phyloP scores from a whole-genome alignment of 331 rosid species.

The Cucumis variabilis region DNA sequence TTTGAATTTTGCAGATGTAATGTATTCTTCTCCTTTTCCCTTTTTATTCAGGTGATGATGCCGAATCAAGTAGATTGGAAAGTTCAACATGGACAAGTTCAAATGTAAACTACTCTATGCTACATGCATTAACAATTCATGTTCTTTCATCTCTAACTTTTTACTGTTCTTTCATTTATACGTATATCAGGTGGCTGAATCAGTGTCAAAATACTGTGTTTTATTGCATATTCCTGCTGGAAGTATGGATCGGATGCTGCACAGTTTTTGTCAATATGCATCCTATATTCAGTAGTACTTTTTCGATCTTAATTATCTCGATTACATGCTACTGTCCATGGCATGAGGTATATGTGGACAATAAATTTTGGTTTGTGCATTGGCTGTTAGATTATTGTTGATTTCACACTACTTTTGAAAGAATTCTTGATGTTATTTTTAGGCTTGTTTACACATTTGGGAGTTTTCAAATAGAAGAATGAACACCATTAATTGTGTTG shows the following conservation, averaged over 20 bases:
- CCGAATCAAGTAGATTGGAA: slow-evolving; percentile 52
- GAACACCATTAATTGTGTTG: no score
- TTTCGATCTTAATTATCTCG: no score
- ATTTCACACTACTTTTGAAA: no score
- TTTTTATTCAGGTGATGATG: slow-evolving; percentile 50
- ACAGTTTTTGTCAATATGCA: slow-evolving; percentile 63
- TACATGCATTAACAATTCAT: not conserved
- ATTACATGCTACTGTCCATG: not conserved
- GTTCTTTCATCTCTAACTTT: slow-evolving; percentile 10
- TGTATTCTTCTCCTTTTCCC: not conserved
- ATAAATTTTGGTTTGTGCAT: not conserved
- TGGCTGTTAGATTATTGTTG: not conserved
- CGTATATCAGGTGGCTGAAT: slow-evolving; percentile 50
- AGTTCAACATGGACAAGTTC: slow-evolving; percentile 52
- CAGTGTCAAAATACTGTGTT: slow-evolving; percentile 56
- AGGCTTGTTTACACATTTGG: no score
- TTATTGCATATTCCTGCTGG: slow-evolving; percentile 56
- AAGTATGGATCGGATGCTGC: slow-evolving; percentile 48
- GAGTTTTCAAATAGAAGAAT: no score
- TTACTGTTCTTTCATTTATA: not conserved
- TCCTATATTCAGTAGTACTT: slow-evolving; percentile 43
- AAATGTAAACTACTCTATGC: slow-evolving; percentile 35
- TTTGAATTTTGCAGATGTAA: not conserved
- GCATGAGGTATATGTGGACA: not conserved
- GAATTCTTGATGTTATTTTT: no score